Conservation (phyloP, 208 protist genomes). For the Balamuthia mandrillaris region DNA sequence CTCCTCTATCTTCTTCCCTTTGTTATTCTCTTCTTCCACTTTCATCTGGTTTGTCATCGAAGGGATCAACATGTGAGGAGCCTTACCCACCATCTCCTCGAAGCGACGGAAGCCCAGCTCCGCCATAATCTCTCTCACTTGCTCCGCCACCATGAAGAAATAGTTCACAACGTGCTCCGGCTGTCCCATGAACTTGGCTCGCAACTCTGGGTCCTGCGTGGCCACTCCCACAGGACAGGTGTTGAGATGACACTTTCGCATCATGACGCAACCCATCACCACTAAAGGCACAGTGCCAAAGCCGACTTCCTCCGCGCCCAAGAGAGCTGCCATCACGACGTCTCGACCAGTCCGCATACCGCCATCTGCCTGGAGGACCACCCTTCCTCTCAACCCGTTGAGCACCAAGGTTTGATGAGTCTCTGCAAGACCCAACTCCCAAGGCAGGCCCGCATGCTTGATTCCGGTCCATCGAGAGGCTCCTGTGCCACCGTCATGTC, state of each 20-base stretch:
- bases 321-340: slow-evolving; percentile 69
- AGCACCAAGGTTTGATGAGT: slow-evolving; percentile 77
- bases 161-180: slow-evolving; percentile 81
- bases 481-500: slow-evolving; percentile 82
- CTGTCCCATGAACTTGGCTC: slow-evolving; percentile 75
- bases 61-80: slow-evolving; percentile 38
- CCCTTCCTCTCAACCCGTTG: slow-evolving; percentile 74
- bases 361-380: slow-evolving; percentile 72
- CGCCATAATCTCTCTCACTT: slow-evolving; percentile 72
- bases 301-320: slow-evolving; percentile 81
- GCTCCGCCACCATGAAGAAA: slow-evolving; percentile 78
- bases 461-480: slow-evolving; percentile 78
- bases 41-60: slow-evolving; percentile 7
- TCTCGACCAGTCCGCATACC: slow-evolving; percentile 76
- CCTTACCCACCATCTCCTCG: slow-evolving; percentile 72
- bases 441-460: slow-evolving; percentile 81
- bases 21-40: too few relatives aligned
- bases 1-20: too few relatives aligned
- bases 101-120: slow-evolving; percentile 70
- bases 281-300: slow-evolving; percentile 81
- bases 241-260: slow-evolving; percentile 85
- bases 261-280: slow-evolving; percentile 81
- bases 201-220: slow-evolving; percentile 78
- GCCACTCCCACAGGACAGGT: slow-evolving; percentile 84
- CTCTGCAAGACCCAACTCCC: slow-evolving; percentile 82